Conservation (phyloP, 1,284 basidiomycete genomes). For the Megacollybia platyphylla region DNA sequence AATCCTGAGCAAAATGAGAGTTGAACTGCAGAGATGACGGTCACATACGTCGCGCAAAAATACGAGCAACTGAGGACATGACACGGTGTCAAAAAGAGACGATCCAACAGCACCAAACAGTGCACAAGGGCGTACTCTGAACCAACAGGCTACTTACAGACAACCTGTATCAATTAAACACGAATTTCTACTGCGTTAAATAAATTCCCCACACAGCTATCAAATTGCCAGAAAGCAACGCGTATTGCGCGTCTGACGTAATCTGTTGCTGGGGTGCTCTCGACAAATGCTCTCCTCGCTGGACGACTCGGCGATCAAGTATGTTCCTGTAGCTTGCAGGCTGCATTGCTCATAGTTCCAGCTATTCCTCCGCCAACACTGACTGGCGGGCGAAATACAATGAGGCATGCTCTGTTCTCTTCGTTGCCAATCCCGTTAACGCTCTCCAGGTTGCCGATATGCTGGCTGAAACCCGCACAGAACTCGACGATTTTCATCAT, state of each 20-base stretch:
- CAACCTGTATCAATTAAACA: no score
- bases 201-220: no score
- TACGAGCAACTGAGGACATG: conserved; percentile 56
- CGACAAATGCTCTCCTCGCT: conserved; percentile 16
- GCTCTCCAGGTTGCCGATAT: conserved; percentile 57
- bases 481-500: conserved; percentile 85
- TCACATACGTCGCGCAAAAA: conserved; percentile 53
- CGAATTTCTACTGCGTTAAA: no score
- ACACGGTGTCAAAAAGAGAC: conserved; percentile 8
- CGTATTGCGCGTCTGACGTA: no score
- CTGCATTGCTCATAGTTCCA: conserved; percentile 13
- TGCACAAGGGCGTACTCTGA: not conserved
- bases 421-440: conserved; percentile 4
- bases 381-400: conserved; percentile 82
- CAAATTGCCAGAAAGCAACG: no score
- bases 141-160: no score
- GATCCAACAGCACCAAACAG: not conserved
- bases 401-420: conserved; percentile 26
- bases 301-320: conserved; percentile 56
- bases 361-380: conserved; percentile 32
- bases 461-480: conserved; percentile 73
- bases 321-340: conserved; percentile 9
- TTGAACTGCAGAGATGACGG: conserved; percentile 3
- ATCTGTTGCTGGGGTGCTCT: no score
- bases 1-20: conserved; percentile 39